These are phyloP conservation scores for Thalassiosira livingstoniorum DNA, from an alignment of 352 stramenopile genomes.

Conservation along the genomic window DNA sequence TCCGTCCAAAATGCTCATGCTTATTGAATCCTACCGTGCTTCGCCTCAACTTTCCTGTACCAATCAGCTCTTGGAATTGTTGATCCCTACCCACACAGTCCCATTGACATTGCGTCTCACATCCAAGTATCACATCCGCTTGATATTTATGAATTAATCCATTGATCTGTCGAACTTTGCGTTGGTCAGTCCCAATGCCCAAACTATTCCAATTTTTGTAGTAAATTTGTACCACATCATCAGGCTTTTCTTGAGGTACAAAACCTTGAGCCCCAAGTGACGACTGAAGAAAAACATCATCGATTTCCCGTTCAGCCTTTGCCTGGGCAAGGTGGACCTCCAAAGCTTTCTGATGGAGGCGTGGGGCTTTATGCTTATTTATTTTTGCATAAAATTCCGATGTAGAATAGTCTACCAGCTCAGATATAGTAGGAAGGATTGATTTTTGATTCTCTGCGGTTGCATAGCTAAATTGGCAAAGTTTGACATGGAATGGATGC, in stretches of 20 bases:
- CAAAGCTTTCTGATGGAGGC: no score
- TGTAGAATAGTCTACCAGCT: no score
- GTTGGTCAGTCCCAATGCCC: not conserved
- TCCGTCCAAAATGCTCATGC: not conserved
- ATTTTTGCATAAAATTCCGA: no score
- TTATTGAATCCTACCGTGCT: not conserved
- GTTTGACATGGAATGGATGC: no score
- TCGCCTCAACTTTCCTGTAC: not conserved
- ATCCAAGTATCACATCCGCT: conserved; percentile 7
- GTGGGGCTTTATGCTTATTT: no score
- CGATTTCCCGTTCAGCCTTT: no score
- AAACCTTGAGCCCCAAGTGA: not conserved
- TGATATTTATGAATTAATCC: conserved; percentile 17
- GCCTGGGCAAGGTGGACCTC: no score
- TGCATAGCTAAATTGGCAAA: no score
- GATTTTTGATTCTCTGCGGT: no score
- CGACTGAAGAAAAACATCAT: no score
- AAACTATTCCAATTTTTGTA: conserved; percentile 31
- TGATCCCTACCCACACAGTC: not conserved
- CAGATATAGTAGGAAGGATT: no score
- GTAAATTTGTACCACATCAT: not conserved
- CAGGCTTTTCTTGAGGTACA: not conserved
- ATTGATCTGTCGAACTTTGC: conserved; percentile 15
- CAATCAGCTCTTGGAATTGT: conserved; percentile 21
- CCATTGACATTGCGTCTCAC: conserved; percentile 34